Percentiles rank a stretch among this genome's conserved stretches.
phyloP scores from a whole-genome alignment of 768 basidiomycete species.

The Macrolepiota dolichaula region DNA sequence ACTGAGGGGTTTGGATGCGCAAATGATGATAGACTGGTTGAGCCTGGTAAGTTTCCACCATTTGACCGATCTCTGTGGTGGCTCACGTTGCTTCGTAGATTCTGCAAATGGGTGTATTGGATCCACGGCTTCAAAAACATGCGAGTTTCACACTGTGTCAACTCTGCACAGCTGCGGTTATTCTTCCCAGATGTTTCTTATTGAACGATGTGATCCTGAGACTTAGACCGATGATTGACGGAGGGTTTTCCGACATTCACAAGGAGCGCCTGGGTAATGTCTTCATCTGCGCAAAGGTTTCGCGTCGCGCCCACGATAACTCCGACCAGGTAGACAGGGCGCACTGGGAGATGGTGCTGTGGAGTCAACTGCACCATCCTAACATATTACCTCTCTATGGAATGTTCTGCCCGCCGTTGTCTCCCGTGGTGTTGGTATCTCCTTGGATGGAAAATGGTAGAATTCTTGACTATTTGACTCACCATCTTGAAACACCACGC shows the following conservation, averaged over 20 bases:
- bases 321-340: too few relatives aligned
- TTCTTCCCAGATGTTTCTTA: constrained; percentile 24
- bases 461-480: not conserved
- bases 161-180: constrained; percentile 21
- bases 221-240: constrained; percentile 12
- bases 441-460: constrained; percentile 11
- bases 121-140: not conserved
- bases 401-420: not conserved
- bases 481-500: not conserved
- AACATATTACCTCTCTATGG: constrained; percentile 5
- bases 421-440: constrained; percentile 1
- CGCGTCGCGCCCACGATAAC: too few relatives aligned
- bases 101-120: not conserved
- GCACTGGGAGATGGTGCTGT: not conserved
- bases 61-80: not conserved
- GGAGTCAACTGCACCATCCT: constrained; percentile 1
- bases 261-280: constrained; percentile 17
- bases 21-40: not conserved
- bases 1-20: not conserved
- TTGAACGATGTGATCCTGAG: constrained; percentile 14
- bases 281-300: constrained; percentile 21
- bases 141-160: not conserved
- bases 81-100: not conserved
- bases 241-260: constrained; percentile 26
- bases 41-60: not conserved